phyloP scores from a whole-genome alignment of 192 early-diverging fungal species.

The Entomortierella parvispora region DNA sequence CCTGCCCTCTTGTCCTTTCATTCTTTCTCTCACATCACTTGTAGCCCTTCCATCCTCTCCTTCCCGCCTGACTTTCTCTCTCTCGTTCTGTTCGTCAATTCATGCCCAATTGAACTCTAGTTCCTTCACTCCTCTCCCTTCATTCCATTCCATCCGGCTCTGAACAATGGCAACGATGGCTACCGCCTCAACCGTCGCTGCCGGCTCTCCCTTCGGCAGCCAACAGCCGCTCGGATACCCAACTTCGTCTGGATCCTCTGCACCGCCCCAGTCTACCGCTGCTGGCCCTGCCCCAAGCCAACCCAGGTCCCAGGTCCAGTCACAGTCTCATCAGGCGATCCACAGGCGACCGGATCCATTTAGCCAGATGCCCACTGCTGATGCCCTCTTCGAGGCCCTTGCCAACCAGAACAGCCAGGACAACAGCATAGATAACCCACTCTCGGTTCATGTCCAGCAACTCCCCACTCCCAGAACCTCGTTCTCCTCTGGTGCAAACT shows the following conservation, averaged over 20 bases:
- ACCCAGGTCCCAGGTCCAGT: not conserved
- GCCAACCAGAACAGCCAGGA: slow-evolving; percentile 16
- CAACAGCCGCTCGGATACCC: not conserved
- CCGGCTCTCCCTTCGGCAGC: slow-evolving; percentile 10
- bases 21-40: not conserved
- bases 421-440: slow-evolving; percentile 27
- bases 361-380: slow-evolving; percentile 28
- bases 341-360: too few relatives aligned
- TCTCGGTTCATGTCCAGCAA: slow-evolving; percentile 46
- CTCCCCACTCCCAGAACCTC: slow-evolving; percentile 49
- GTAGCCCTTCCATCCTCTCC: not conserved
- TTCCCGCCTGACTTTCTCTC: not conserved
- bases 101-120: not conserved
- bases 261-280: not conserved
- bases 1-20: not conserved
- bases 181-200: slow-evolving; percentile 18
- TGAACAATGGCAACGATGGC: slow-evolving; percentile 3
- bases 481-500: slow-evolving; percentile 44
- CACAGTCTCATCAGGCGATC: not conserved
- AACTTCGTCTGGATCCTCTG: too few relatives aligned
- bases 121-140: not conserved
- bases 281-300: not conserved
- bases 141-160: not conserved
- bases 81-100: not conserved
- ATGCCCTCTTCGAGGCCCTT: slow-evolving; percentile 39